Base-by-base conservation (phyloP, 2,329 filamentous ascomycete genomes). In the Botryotinia calthae region DNA sequence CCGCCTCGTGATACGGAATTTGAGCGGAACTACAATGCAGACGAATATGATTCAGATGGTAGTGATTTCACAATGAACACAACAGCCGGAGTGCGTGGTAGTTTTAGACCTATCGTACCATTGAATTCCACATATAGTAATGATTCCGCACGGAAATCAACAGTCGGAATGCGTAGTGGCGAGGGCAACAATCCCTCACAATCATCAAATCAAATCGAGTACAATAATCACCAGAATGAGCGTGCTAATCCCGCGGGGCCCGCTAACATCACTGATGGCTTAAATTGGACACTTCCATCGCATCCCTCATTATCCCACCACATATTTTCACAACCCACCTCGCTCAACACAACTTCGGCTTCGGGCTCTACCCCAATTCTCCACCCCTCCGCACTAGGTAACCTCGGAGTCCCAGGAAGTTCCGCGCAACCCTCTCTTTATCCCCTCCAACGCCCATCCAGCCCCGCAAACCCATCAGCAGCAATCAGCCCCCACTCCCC, bases 321-420 rank as follows among this genome's bases (percentile, higher is more conserved):
- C 14, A 18, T 0, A 56, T 28, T 18, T 2, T n/a, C 2, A 56
- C n/a, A 8, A 31, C 4, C 2, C 8, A 2, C 12, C 12, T 56
- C 6, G 51, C 51, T 1, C n/a, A 28, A 4, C n/a, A 56, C 14
- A 56, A 18, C 7, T 18, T 9, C 51, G 7, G n/a, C 51, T 28
- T 28, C n/a, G 51, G 3, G 51, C 1, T 18, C 51, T 18, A 28
- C 10, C 10, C 22, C n/a, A 56, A 56, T 1, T 6, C n/a, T 16
- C 12, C 14, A 28, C 5, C 16, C 16, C 51, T 56, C 51, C 51
- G 12, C 14, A 54, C 25, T n/a, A 8, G 5, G 14, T 54, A 54
- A 18, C n/a, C n/a, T 28, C 51, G n/a, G 25, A 28, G 12, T 18
- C n/a, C 5, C 12, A 8, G 14, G 51, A 54, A 4, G n/a, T 8